A percentile compares a stretch with the other conserved stretches of the same genome.
Conservation (phyloP, 2,329 filamentous ascomycete genomes). For the Cercospora zeina region DNA sequence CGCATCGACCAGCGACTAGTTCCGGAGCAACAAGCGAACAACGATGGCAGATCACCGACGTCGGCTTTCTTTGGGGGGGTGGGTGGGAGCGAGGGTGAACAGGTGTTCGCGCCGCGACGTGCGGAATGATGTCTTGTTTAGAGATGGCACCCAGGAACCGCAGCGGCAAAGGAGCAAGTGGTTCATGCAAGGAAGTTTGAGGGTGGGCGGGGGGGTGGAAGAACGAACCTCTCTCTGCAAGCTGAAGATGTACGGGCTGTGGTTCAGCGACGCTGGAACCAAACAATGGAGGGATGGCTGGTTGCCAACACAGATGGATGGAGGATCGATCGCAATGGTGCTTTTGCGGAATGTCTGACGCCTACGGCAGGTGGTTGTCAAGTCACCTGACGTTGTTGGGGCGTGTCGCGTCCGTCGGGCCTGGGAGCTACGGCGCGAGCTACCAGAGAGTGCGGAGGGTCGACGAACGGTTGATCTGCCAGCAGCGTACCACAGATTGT, state of each 20-base stretch:
- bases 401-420: constrained; percentile 28
- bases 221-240: constrained; percentile 31
- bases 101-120: constrained; percentile 28
- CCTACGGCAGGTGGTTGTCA: constrained; percentile 20
- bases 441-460: constrained; percentile 26
- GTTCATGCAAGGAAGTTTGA: constrained; percentile 31
- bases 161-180: constrained; percentile 27
- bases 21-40: constrained; percentile 25
- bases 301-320: constrained; percentile 27
- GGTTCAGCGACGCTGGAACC: constrained; percentile 26
- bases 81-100: constrained; percentile 21
- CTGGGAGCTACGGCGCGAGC: constrained; percentile 24
- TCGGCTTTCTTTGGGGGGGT: constrained; percentile 18
- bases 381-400: constrained; percentile 27
- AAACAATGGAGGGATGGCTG: constrained; percentile 26
- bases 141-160: constrained; percentile 26
- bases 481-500: constrained; percentile 29
- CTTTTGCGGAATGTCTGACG: constrained; percentile 23
- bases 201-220: constrained; percentile 17
- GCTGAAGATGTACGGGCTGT: constrained; percentile 28
- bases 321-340: constrained; percentile 26
- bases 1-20: constrained; percentile 22
- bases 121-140: constrained; percentile 30
- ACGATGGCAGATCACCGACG: constrained; percentile 19
- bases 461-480: constrained; percentile 25